Evolutionary conservation across 2,329 filamentous ascomycete genomes (phyloP).

Genomic region (Chaetomiaceae sp.): DNA sequence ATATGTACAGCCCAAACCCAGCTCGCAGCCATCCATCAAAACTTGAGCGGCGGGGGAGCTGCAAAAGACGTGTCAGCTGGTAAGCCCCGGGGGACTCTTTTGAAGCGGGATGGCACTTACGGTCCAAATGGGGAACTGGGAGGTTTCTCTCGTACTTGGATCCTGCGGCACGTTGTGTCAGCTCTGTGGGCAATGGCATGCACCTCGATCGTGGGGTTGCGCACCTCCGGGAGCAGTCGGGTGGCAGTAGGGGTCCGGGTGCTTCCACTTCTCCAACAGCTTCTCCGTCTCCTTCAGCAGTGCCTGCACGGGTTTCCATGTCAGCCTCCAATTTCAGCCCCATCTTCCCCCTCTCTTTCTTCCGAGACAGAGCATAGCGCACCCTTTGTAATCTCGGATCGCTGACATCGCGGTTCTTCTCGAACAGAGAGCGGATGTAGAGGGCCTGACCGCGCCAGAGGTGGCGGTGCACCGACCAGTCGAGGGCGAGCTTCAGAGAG

Average conservation of each 20-base stretch:
- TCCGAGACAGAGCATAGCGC: slow-evolving; percentile 30
- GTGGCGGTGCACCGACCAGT: slow-evolving; percentile 91
- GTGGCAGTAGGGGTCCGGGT: slow-evolving; percentile 86
- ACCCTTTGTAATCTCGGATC: slow-evolving; percentile 86
- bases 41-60: slow-evolving; percentile 51
- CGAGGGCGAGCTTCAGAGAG: slow-evolving; percentile 85
- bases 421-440: slow-evolving; percentile 92
- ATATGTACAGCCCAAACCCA: slow-evolving; percentile 18
- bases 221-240: slow-evolving; percentile 91
- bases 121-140: slow-evolving; percentile 70
- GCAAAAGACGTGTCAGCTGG: slow-evolving; percentile 24
- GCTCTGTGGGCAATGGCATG: neutral
- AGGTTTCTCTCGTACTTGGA: slow-evolving; percentile 97
- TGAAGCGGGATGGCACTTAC: slow-evolving; percentile 52
- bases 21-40: slow-evolving; percentile 29
- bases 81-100: neutral
- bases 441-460: slow-evolving; percentile 94
- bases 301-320: slow-evolving; percentile 48
- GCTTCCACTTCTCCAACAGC: slow-evolving; percentile 89
- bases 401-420: slow-evolving; percentile 80
- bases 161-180: slow-evolving; percentile 47
- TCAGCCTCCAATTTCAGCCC: neutral
- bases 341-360: neutral
- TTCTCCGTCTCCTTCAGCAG: slow-evolving; percentile 85
- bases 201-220: slow-evolving; percentile 24